These are phyloP conservation scores for Fusarium protoensiforme DNA, from an alignment of 2,329 filamentous ascomycete species.

Conservation along the genomic window DNA sequence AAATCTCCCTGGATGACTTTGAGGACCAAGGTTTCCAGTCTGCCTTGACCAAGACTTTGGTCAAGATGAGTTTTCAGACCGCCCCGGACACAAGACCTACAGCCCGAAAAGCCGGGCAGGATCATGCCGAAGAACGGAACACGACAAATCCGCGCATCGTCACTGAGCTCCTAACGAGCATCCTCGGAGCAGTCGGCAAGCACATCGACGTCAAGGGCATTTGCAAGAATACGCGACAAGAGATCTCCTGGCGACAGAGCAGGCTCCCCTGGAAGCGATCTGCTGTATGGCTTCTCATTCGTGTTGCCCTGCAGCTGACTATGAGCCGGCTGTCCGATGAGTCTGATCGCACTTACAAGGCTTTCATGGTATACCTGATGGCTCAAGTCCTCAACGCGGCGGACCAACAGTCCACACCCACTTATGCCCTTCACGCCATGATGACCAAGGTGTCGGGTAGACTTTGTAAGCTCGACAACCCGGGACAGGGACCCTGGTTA, in stretches of 20 bases:
- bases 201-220: conserved; percentile 45
- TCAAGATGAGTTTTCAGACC: conserved; percentile 45
- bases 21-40: conserved; percentile 28
- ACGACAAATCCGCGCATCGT: conserved; percentile 61
- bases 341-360: conserved; percentile 11
- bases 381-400: not conserved
- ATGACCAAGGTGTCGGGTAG: conserved; percentile 20
- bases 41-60: conserved; percentile 37
- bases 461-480: conserved; percentile 18
- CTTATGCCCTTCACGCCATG: conserved; percentile 25
- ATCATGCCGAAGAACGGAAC: conserved; percentile 58
- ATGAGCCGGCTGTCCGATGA: not conserved
- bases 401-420: not conserved
- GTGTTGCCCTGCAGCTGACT: conserved; percentile 59
- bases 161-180: conserved; percentile 57
- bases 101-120: conserved; percentile 51
- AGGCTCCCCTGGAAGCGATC: conserved; percentile 59
- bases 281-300: conserved; percentile 65
- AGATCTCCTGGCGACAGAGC: conserved; percentile 56
- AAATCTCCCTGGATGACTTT: not conserved
- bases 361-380: conserved; percentile 29
- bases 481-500: conserved; percentile 8
- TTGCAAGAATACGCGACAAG: conserved; percentile 63
- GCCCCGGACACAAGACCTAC: conserved; percentile 30
- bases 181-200: conserved; percentile 53